Percentiles rank a stretch among this genome's conserved stretches.
Conservation (phyloP, 495 filamentous ascomycete genomes). For the Trichocladium antarcticum region DNA sequence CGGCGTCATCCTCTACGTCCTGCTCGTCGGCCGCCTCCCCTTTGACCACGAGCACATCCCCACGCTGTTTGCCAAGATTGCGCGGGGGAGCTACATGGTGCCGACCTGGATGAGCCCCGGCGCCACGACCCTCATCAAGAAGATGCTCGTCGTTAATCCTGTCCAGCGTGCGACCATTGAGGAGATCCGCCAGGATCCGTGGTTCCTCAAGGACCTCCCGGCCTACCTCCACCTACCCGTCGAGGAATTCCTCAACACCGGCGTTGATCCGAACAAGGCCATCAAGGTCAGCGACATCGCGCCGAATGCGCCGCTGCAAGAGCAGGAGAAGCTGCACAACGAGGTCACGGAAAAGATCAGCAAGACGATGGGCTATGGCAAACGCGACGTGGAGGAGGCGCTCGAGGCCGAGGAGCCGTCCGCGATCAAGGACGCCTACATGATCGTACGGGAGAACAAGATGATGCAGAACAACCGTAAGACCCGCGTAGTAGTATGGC, state of each 20-base stretch:
- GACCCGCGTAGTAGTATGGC: too few relatives aligned
- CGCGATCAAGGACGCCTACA: conserved; percentile 96
- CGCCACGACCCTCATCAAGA: conserved; percentile 73
- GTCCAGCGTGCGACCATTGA: conserved; percentile 85
- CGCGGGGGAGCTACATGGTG: conserved; percentile 67
- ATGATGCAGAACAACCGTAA: conserved; percentile 91
- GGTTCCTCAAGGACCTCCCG: conserved; percentile 81
- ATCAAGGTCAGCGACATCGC: conserved; percentile 71
- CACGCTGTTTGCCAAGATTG: conserved; percentile 36
- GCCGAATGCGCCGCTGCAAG: conserved; percentile 59
- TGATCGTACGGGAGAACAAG: conserved; percentile 95
- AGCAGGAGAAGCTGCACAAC: conserved; percentile 82
- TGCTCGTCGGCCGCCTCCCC: conserved; percentile 80
- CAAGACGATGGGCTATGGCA: conserved; percentile 93
- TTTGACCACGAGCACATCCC: conserved; percentile 88
- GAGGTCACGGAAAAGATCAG: conserved; percentile 89
- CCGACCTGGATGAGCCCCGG: conserved; percentile 79
- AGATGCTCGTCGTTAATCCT: conserved; percentile 91
- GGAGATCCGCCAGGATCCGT: conserved; percentile 88
- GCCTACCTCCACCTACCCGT: conserved; percentile 78
- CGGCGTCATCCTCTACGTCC: conserved; percentile 92
- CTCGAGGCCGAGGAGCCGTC: conserved; percentile 84
- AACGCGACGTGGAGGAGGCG: conserved; percentile 89
- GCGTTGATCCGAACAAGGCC: conserved; percentile 80
- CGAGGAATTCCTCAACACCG: conserved; percentile 85